Base-by-base conservation (phyloP, 129 eudicot species). In the Lactuca saligna region DNA sequence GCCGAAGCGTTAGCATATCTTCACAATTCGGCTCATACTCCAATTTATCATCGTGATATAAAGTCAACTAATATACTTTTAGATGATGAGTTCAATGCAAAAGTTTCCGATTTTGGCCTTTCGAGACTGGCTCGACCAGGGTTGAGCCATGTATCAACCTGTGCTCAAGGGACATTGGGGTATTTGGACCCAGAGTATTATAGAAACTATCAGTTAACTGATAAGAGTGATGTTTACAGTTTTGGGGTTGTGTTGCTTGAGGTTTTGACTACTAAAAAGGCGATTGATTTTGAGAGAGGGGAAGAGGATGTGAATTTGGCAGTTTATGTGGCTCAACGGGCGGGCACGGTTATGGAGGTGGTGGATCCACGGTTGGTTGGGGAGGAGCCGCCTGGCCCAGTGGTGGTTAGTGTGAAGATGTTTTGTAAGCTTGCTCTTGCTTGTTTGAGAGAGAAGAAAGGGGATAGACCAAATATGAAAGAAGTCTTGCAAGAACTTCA, bases 161-260 rank as follows among this genome's bases (percentile, higher is more conserved):
- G 88, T 73, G 88, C 85, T 10, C 85, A 77, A 63, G 88, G 88
- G 10, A 80, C 88, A 17, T 29, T 83, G 66, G 88, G 88, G 49
- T 83, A 83, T 72, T 57, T 83, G 33, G 88, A 83, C 70, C 88
- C 88, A 0, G 88, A 83, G 70, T 83, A 83, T 54, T 83, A 76
- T 54, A 77, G 80, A 8, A 83, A 80, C 64, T 80, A 83, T 46
- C 85, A 80, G 60, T 55, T 83, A 49, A 83, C 85, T 0, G 88
- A 83, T 55, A 83, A 83, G 51, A 83, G 88, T 61, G 85, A 83
- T 70, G 88, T 77, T 16, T 80, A 80, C 37, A 83, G 88, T 42
- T 80, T 72, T 48, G 88, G 88, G 17, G 85, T 83, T 51, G 88
- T 80, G 15, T 54, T 83, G 69, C 89, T 84, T n/a, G 89, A 84